Evolutionary conservation across 2,329 filamentous ascomycete species (phyloP), one percentile per base, ranked within the genome.

Genomic region (Ceratocystis cubensis): DNA sequence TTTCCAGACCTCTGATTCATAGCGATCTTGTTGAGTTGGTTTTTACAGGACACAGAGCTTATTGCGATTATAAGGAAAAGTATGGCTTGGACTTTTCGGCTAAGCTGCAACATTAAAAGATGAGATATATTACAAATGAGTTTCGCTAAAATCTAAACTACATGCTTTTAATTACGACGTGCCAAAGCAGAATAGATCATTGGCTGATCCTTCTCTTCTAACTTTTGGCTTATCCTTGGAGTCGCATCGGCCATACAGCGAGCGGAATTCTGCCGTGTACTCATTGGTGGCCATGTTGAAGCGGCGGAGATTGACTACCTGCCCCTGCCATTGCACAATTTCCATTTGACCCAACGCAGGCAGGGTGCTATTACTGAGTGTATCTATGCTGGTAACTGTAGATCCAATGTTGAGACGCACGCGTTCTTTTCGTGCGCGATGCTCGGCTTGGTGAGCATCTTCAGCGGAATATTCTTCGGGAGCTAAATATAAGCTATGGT

Each of bases 401-500:
- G 81, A 78, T 1, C 76, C 75, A 2, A 79, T 75, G 22, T 79
- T 78, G 33, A 80, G 76, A n/a, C 75, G 71, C 45, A 71, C 74
- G n/a, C n/a, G 10, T 17, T 62, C 50, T 76, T 74, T 13, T 70
- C 69, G 20, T 25, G 37, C 17, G 28, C 70, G 69, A 7, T 17
- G 22, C 5, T 63, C 61, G 25, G 28, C 70, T 69, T 63, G 44
- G 69, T 69, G 37, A 33, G 72, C 70, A 13, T 70, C 70, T 15
- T 71, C 71, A 1, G 71, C 71, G 7, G 75, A 71, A 69, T 83
- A 85, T 71, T 87, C 92, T 74, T 96, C 91, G 0, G 91, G 91
- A 1, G 80, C 73, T 48, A 84, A 82, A 68, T 84, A 85, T 4
- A 95, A 76, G 70, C 96, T 92, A 68, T 82, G 84, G 74, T 96